Conservation (phyloP, 495 filamentous ascomycete genomes). For the Aspergillus heteromorphus region DNA sequence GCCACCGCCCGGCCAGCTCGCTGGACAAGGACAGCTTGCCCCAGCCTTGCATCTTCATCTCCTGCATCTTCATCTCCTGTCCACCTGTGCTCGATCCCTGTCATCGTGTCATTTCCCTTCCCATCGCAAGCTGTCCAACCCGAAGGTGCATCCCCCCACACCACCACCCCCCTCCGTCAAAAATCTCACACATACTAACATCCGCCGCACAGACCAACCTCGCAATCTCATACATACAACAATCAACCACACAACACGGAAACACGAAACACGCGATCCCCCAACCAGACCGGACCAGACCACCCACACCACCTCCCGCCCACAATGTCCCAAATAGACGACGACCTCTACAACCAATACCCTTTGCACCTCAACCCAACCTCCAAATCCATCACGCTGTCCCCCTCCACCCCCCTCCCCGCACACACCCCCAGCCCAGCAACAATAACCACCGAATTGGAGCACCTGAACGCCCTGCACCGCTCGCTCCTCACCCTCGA, state of each 20-base stretch:
- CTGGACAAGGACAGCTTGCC: slow-evolving; percentile 15
- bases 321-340: slow-evolving; percentile 48
- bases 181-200: neutral
- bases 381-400: slow-evolving; percentile 69
- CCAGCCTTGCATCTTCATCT: slow-evolving; percentile 1
- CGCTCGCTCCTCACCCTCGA: slow-evolving; percentile 57
- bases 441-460: slow-evolving; percentile 59
- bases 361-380: slow-evolving; percentile 74
- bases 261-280: slow-evolving; percentile 3
- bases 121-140: neutral
- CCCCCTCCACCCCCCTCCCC: slow-evolving; percentile 20
- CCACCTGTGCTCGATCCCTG: neutral
- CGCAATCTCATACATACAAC: neutral
- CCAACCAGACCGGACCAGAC: neutral
- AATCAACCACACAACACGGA: slow-evolving; percentile 2
- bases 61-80: neutral
- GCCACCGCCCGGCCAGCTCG: slow-evolving; percentile 6
- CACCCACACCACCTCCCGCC: neutral
- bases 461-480: slow-evolving; percentile 68
- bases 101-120: neutral
- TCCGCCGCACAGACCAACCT: neutral
- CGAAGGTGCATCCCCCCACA: neutral
- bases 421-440: slow-evolving; percentile 31
- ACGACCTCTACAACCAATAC: slow-evolving; percentile 76
- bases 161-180: neutral